Evolutionary conservation across 148 eudicot genomes (phyloP).

Genomic region (Rhododendron kiyosumense): DNA sequence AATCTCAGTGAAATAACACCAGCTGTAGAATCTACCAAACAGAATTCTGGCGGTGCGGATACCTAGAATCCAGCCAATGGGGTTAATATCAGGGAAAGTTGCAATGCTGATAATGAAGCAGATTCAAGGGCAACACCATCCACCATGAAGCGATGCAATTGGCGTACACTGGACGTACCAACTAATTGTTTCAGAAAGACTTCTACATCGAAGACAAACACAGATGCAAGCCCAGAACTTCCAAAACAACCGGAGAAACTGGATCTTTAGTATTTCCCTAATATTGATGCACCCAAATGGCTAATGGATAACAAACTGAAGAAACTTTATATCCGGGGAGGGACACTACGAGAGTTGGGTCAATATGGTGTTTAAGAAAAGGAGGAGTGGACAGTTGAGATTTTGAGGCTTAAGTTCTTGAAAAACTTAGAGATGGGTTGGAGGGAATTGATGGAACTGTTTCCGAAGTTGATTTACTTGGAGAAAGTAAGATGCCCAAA

Average conservation of each 20-base stretch:
- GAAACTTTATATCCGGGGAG: constrained; percentile 37
- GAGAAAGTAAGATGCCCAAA: constrained; percentile 31
- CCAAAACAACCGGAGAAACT: constrained; percentile 19
- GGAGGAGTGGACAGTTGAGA: constrained; percentile 17
- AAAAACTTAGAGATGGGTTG: constrained; percentile 13
- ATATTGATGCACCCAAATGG: constrained; percentile 9
- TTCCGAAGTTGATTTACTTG: constrained; percentile 14
- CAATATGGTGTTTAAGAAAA: not conserved
- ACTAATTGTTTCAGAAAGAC: not conserved
- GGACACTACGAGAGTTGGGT: constrained; percentile 16
- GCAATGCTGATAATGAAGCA: not conserved
- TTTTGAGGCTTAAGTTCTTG: constrained; percentile 17
- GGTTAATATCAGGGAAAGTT: not conserved
- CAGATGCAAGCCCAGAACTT: not conserved
- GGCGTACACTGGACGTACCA: not conserved
- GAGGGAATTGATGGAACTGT: constrained; percentile 5
- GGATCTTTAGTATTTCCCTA: constrained; percentile 7
- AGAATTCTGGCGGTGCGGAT: not conserved
- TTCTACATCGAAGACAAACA: not conserved
- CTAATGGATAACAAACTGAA: constrained; percentile 8
- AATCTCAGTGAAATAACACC: not conserved
- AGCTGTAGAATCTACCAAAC: not conserved
- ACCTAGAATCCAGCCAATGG: not conserved
- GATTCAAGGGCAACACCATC: not conserved
- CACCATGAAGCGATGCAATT: not conserved